Conservation (phyloP, 2,329 filamentous ascomycete genomes). For the Exophiala sp. region DNA sequence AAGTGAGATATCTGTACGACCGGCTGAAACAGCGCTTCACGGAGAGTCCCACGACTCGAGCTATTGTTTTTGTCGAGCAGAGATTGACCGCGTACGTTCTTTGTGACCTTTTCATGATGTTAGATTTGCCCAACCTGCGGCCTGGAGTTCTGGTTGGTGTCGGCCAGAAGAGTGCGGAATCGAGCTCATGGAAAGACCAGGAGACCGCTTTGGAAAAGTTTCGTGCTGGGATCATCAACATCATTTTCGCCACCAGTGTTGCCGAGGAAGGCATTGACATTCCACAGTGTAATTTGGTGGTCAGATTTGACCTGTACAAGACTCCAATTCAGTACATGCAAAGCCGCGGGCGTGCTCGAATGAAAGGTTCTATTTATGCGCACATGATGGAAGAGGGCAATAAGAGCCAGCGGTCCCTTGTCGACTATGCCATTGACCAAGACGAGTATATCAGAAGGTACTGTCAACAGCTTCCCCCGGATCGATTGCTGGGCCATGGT, state of each 20-base stretch:
- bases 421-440: slow-evolving; percentile 54
- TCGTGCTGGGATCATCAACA: slow-evolving; percentile 53
- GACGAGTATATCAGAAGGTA: slow-evolving; percentile 61
- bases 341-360: slow-evolving; percentile 79
- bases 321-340: slow-evolving; percentile 96
- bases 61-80: slow-evolving; percentile 82
- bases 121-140: slow-evolving; percentile 55
- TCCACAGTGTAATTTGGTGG: slow-evolving; percentile 59
- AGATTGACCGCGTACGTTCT: slow-evolving; percentile 71
- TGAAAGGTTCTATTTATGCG: slow-evolving; percentile 69
- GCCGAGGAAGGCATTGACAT: slow-evolving; percentile 63
- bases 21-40: slow-evolving; percentile 61
- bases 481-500: slow-evolving; percentile 63
- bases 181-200: slow-evolving; percentile 67
- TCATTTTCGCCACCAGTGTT: slow-evolving; percentile 59
- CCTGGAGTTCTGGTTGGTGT: slow-evolving; percentile 61
- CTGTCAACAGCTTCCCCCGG: slow-evolving; percentile 66
- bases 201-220: slow-evolving; percentile 64
- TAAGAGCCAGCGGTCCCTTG: slow-evolving; percentile 51
- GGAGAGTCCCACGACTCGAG: slow-evolving; percentile 54
- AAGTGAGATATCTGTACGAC: slow-evolving; percentile 58
- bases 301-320: slow-evolving; percentile 73
- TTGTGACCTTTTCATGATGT: slow-evolving; percentile 56
- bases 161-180: slow-evolving; percentile 51
- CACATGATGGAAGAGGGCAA: slow-evolving; percentile 77